These are phyloP conservation scores for Quercus mongolica DNA, from an alignment of 306 rosid genomes.

Conservation along the genomic window DNA sequence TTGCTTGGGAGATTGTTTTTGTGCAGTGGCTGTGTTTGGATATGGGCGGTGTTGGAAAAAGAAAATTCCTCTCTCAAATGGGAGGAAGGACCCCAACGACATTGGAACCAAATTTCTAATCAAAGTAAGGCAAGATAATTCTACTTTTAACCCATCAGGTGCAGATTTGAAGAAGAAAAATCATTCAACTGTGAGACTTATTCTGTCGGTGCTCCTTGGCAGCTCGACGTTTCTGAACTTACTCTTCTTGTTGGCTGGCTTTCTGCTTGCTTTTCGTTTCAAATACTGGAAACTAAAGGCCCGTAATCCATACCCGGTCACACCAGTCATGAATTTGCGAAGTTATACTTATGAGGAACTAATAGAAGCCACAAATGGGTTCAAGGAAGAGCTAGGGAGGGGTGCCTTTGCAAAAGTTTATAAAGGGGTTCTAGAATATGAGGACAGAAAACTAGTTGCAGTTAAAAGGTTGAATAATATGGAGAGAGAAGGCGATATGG, in stretches of 20 bases:
- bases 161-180: neutral
- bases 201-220: constrained; percentile 21
- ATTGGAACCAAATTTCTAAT: constrained; percentile 9
- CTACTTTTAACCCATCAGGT: neutral
- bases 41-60: constrained; percentile 19
- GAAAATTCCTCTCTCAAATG: constrained; percentile 24
- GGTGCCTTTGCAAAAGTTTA: constrained; percentile 33
- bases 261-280: neutral
- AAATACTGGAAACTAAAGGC: neutral
- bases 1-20: constrained; percentile 36
- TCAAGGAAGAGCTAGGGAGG: constrained; percentile 26
- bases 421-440: constrained; percentile 22
- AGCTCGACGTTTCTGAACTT: constrained; percentile 10
- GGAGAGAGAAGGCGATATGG: constrained; percentile 19
- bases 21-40: constrained; percentile 11
- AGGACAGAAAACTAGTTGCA: constrained; percentile 5
- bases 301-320: neutral
- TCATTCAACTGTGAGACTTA: neutral
- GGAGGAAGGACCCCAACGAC: neutral
- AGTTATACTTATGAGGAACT: constrained; percentile 21
- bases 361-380: constrained; percentile 14
- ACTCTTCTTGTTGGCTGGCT: neutral
- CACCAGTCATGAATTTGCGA: constrained; percentile 2
- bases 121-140: constrained; percentile 19
- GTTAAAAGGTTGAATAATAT: constrained; percentile 30